Conservation (phyloP, 305 asterid species). For the Fraxinus velutina region DNA sequence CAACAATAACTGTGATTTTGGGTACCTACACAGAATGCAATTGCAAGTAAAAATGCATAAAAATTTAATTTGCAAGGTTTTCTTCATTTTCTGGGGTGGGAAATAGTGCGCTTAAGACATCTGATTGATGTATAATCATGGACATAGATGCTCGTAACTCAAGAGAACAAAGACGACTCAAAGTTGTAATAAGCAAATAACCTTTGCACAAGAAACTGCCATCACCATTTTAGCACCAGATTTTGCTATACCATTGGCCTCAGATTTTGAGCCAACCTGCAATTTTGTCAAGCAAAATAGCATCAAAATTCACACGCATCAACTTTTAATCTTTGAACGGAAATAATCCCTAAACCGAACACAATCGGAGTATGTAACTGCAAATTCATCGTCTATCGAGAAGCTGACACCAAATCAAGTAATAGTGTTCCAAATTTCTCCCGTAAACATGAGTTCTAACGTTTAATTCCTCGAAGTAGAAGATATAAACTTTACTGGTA, state of each 20-base stretch:
- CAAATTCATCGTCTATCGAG: background rate
- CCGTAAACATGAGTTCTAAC: background rate
- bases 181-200: constrained; percentile 22
- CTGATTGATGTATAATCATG: background rate
- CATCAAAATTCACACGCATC: background rate
- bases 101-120: background rate
- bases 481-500: background rate
- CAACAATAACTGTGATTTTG: constrained; percentile 73
- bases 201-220: constrained; percentile 99
- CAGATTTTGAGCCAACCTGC: constrained; percentile 21
- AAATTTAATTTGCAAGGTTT: background rate
- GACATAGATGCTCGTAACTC: constrained; percentile 3
- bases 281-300: background rate
- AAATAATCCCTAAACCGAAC: background rate
- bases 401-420: constrained; percentile 1
- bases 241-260: constrained; percentile 95
- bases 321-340: constrained; percentile 2
- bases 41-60: constrained; percentile 15
- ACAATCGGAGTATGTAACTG: background rate
- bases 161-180: background rate
- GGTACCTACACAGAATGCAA: constrained; percentile 57
- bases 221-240: constrained; percentile 99
- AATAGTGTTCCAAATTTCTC: background rate
- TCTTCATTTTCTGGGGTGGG: constrained; percentile 4
- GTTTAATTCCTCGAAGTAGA: background rate